A percentile compares a stretch with the other conserved stretches of the same genome.
Conservation (phyloP, 768 basidiomycete species). For the Boletus fagicola region DNA sequence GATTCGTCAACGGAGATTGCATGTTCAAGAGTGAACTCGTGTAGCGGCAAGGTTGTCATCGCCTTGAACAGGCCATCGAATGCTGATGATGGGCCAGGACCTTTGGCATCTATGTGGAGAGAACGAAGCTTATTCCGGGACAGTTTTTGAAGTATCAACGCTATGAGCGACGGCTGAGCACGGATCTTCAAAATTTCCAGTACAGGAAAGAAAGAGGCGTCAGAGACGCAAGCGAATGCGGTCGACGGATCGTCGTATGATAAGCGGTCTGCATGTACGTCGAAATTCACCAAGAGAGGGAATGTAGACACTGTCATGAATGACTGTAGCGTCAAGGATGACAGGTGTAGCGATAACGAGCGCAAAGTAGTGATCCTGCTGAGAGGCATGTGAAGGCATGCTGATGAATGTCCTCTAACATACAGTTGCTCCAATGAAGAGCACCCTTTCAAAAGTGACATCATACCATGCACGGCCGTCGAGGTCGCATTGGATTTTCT, state of each 20-base stretch:
- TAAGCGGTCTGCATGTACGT: slow-evolving; percentile 44
- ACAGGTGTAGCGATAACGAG: slow-evolving; percentile 40
- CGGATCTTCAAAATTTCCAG: slow-evolving; percentile 43
- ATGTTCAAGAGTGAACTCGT: slow-evolving; percentile 43
- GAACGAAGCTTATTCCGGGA: slow-evolving; percentile 33
- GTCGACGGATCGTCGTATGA: slow-evolving; percentile 21
- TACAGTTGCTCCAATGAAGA: slow-evolving; percentile 35
- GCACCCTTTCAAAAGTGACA: slow-evolving; percentile 28
- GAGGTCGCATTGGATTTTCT: slow-evolving; percentile 26
- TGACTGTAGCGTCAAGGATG: slow-evolving; percentile 38
- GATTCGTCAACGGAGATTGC: slow-evolving; percentile 27
- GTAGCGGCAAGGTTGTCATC: slow-evolving; percentile 35
- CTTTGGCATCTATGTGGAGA: slow-evolving; percentile 41
- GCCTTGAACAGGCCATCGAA: slow-evolving; percentile 39
- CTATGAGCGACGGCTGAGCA: slow-evolving; percentile 34
- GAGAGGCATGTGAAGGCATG: slow-evolving; percentile 31
- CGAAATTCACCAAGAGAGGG: slow-evolving; percentile 39
- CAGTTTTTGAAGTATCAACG: slow-evolving; percentile 36
- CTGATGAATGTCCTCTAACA: slow-evolving; percentile 39
- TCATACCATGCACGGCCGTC: slow-evolving; percentile 16
- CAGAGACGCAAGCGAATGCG: not conserved
- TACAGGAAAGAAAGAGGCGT: slow-evolving; percentile 32
- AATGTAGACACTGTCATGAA: slow-evolving; percentile 39
- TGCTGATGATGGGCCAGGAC: slow-evolving; percentile 21
- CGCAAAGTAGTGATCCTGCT: slow-evolving; percentile 34